A percentile compares a stretch with the other conserved stretches of the same genome.
phyloP scores from a whole-genome alignment of 1,284 basidiomycete species.

The Ganoderma meredithae region DNA sequence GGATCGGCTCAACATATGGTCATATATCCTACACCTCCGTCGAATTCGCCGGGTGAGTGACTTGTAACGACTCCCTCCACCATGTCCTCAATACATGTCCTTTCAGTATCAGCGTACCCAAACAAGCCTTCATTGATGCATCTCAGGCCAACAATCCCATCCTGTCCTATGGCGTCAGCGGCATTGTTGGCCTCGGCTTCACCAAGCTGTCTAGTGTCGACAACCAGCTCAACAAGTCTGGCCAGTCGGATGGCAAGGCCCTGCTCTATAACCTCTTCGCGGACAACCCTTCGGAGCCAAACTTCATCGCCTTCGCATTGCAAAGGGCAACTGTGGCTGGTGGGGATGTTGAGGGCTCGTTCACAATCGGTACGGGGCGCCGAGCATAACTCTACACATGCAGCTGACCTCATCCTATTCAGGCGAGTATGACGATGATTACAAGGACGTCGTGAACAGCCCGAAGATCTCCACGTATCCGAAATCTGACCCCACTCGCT shows the following conservation, averaged over 20 bases:
- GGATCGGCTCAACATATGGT: slow-evolving; percentile 78
- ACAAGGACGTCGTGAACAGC: slow-evolving; percentile 60
- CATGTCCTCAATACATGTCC: neutral
- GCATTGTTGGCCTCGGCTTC: slow-evolving; percentile 83
- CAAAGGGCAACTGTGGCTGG: slow-evolving; percentile 60
- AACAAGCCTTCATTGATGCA: slow-evolving; percentile 75
- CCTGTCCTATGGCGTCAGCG: slow-evolving; percentile 71
- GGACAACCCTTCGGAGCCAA: slow-evolving; percentile 70
- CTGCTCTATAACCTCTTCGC: slow-evolving; percentile 78
- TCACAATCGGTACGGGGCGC: slow-evolving; percentile 65
- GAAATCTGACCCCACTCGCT: slow-evolving; percentile 61
- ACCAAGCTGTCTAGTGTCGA: slow-evolving; percentile 77
- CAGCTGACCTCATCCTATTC: neutral
- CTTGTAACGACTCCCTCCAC: neutral
- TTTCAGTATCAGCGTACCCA: slow-evolving; percentile 63
- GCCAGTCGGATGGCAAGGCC: slow-evolving; percentile 66
- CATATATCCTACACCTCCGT: slow-evolving; percentile 65
- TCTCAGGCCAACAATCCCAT: slow-evolving; percentile 70
- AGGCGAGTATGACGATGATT: slow-evolving; percentile 73
- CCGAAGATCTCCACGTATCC: slow-evolving; percentile 76
- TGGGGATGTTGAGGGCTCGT: slow-evolving; percentile 66
- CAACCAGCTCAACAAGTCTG: slow-evolving; percentile 60
- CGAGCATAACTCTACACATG: too few relatives aligned
- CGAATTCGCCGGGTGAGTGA: slow-evolving; percentile 69
- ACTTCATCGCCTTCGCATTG: slow-evolving; percentile 80